Base-by-base conservation (phyloP, 495 filamentous ascomycete species). In the Thermothielavioides terrestris region DNA sequence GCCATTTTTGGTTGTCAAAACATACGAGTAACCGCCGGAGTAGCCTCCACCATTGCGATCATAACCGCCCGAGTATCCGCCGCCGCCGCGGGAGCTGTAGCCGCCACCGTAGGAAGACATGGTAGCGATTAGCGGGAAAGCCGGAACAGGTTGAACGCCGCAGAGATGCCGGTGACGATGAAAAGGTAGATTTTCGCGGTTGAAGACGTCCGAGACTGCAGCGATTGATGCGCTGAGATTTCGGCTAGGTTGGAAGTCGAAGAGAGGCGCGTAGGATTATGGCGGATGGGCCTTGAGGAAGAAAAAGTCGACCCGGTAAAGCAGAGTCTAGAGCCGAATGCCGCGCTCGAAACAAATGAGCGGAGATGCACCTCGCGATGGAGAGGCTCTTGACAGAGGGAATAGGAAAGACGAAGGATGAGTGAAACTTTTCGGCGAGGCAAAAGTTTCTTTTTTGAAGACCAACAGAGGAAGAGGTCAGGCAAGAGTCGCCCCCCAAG, bases 31-130 rank as follows among this genome's bases (percentile, higher is more conserved):
- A 32, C 59, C 58, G 52, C 45, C 44, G 34, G 42, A 47, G 22
- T 46, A 38, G 41, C 52, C 49, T 25, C 57, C 56, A n/a, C 48
- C 56, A 44, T 61, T 59, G 50, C 59, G 52, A 42, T 64, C 61
- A 42, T 59, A 59, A 22, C 59, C 58, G 26, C 48, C 53, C 3
- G 56, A 57, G 57, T 64, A 65, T 42, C 74, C 73, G 42, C 73
- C 68, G 42, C 67, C 69, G 48, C 72, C 68, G 63, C 71, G 68
- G 62, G 68, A 69, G 64, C 74, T 69, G 61, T 74, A 83, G 57
- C 83, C 83, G 59, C 83, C 84, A 58, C 84, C 80, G 62, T 65
- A 65, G 17, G 59, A 61, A 59, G 62, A 65, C 62, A 65, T 65
- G 37, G 21, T 59, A 39, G 42, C 21, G 70, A 82, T 87, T 84